These are phyloP conservation scores for Cicer chorassanicum DNA, from an alignment of 306 rosid species.

Conservation along the genomic window DNA sequence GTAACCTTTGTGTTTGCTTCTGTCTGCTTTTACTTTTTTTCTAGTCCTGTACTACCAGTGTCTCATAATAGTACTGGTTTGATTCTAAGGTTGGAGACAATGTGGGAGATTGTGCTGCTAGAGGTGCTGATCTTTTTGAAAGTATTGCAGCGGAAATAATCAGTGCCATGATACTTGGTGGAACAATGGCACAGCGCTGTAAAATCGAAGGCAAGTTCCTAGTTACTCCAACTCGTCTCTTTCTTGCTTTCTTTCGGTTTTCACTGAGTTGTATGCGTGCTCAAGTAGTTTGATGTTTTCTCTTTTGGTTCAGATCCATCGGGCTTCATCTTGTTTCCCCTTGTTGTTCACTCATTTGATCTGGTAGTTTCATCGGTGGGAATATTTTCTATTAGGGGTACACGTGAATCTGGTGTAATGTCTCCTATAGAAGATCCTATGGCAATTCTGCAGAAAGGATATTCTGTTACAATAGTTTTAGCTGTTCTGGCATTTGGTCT, in stretches of 20 bases:
- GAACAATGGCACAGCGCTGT: conserved; percentile 93
- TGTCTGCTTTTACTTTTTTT: conserved; percentile 16
- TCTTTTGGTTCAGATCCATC: conserved; percentile 83
- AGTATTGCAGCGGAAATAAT: conserved; percentile 98
- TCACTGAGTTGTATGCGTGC: conserved; percentile 29
- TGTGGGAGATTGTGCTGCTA: conserved; percentile 98
- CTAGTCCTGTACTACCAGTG: conserved; percentile 32
- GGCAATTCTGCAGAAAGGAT: conserved; percentile 95
- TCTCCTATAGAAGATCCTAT: conserved; percentile 89
- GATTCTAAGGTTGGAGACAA: conserved; percentile 91
- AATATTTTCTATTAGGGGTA: conserved; percentile 87
- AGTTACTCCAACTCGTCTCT: conserved; percentile 24
- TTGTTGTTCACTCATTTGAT: conserved; percentile 96
- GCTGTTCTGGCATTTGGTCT: conserved; percentile 89
- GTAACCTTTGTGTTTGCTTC: conserved; percentile 32
- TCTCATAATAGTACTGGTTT: conserved; percentile 39
- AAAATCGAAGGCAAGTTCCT: conserved; percentile 78
- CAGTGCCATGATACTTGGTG: conserved; percentile 99
- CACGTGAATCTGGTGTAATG: conserved; percentile 79
- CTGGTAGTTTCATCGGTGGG: conserved; percentile 89
- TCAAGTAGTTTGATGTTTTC: conserved; percentile 47
- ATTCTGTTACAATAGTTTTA: conserved; percentile 80
- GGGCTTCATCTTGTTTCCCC: conserved; percentile 99
- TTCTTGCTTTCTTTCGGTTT: conserved; percentile 19
- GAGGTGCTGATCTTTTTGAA: conserved; percentile 99